A percentile compares a stretch with the other conserved stretches of the same genome.
Conservation (phyloP, 78 protist species). For the Dictyostelium discoideum region DNA sequence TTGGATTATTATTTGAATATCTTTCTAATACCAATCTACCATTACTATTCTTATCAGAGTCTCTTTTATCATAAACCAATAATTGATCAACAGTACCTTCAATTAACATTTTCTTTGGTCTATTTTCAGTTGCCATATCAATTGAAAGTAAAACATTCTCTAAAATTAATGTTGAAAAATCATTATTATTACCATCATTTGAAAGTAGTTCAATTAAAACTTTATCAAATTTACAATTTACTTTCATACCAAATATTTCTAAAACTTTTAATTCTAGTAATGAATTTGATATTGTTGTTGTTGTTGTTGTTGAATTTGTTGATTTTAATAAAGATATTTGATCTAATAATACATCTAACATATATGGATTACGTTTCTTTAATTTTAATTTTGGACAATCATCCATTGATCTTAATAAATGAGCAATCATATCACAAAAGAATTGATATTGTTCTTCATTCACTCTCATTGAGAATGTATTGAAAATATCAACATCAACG, state of each 20-base stretch:
- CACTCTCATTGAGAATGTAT: background rate
- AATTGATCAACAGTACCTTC: slow-evolving; percentile 33
- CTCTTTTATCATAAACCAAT: slow-evolving; percentile 7
- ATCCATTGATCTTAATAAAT: slow-evolving; percentile 40
- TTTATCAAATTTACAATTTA: background rate
- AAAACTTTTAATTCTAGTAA: background rate
- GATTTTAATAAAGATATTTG: background rate
- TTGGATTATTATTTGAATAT: background rate
- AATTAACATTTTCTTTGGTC: slow-evolving; percentile 55
- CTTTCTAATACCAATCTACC: background rate
- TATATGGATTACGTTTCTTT: slow-evolving; percentile 18
- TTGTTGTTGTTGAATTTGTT: too few species aligned
- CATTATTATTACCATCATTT: background rate
- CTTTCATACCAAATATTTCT: slow-evolving; percentile 45
- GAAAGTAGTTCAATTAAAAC: background rate
- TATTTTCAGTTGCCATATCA: slow-evolving; percentile 46
- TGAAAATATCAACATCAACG: background rate
- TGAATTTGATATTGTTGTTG: background rate
- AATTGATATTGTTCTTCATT: slow-evolving; percentile 13
- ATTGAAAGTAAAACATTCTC: background rate
- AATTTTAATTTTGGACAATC: slow-evolving; percentile 35
- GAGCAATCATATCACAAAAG: slow-evolving; percentile 64
- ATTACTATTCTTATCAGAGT: background rate
- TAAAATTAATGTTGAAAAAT: slow-evolving; percentile 3
- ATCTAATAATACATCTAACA: slow-evolving; percentile 4